Evolutionary conservation across 2,329 filamentous ascomycete species (phyloP).

Genomic region (Plectosphaerella plurivora): DNA sequence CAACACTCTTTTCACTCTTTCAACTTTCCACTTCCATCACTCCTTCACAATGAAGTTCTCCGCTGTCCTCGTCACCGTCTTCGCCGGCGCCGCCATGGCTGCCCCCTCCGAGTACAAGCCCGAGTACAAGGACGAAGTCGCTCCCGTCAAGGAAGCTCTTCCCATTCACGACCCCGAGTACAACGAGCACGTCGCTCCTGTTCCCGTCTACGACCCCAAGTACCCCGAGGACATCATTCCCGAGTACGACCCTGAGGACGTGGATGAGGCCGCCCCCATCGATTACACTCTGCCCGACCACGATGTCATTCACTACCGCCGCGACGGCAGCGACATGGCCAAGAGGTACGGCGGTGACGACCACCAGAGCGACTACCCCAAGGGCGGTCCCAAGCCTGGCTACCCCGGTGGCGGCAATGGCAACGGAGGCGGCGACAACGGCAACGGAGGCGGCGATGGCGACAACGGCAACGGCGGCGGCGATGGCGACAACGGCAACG

Average conservation of each 20-base stretch:
- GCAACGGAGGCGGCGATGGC: not conserved
- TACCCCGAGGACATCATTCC: not conserved
- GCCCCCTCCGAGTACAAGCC: not conserved
- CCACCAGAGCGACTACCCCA: not conserved
- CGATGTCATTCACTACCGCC: not conserved
- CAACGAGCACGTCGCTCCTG: not conserved
- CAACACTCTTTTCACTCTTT: not conserved
- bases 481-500: not conserved
- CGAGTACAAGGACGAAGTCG: not conserved
- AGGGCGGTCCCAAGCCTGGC: not conserved
- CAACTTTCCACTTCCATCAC: not conserved
- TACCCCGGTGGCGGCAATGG: not conserved
- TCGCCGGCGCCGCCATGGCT: not conserved
- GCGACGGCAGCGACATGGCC: not conserved
- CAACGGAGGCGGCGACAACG: not conserved
- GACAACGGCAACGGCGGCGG: not conserved
- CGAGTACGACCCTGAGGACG: not conserved
- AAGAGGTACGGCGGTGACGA: not conserved
- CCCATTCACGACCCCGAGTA: not conserved
- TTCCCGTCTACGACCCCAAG: not conserved
- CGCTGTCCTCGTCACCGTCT: not conserved
- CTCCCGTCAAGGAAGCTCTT: too few relatives aligned
- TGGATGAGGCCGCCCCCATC: not conserved
- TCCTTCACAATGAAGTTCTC: slow-evolving; percentile 4
- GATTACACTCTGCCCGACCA: not conserved